phyloP scores from a whole-genome alignment of 495 filamentous ascomycete genomes.

The Aspergillus avenaceus region DNA sequence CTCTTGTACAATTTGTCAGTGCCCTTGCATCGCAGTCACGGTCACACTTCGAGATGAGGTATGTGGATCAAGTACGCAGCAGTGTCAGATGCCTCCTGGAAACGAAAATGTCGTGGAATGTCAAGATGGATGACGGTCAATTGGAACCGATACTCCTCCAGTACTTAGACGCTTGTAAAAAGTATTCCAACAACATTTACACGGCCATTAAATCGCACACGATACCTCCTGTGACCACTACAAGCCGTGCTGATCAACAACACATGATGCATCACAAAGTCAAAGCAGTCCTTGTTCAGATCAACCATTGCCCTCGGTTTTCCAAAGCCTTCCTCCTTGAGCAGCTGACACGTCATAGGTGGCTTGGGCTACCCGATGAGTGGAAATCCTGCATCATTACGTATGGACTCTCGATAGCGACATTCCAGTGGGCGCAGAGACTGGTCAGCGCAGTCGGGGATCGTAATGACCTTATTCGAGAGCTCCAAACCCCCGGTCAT shows the following conservation, averaged over 20 bases:
- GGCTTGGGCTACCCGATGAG: constrained; percentile 3
- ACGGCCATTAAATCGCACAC: neutral
- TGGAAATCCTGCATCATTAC: constrained; percentile 21
- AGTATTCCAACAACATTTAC: neutral
- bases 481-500: constrained; percentile 52
- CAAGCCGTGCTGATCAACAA: neutral
- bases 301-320: neutral
- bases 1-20: neutral
- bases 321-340: constrained; percentile 11
- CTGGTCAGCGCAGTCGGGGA: constrained; percentile 7
- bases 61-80: no score
- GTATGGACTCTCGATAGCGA: constrained; percentile 36
- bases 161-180: neutral
- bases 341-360: constrained; percentile 15
- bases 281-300: neutral
- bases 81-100: no score
- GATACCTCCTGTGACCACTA: neutral
- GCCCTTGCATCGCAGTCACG: neutral
- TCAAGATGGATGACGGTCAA: neutral
- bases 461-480: constrained; percentile 41
- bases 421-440: constrained; percentile 38
- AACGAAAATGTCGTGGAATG: neutral
- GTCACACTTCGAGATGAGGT: no score
- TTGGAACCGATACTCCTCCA: neutral
- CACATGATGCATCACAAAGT: neutral